phyloP scores from a whole-genome alignment of 345 rosid species.

The Euphorbia tirucalli region DNA sequence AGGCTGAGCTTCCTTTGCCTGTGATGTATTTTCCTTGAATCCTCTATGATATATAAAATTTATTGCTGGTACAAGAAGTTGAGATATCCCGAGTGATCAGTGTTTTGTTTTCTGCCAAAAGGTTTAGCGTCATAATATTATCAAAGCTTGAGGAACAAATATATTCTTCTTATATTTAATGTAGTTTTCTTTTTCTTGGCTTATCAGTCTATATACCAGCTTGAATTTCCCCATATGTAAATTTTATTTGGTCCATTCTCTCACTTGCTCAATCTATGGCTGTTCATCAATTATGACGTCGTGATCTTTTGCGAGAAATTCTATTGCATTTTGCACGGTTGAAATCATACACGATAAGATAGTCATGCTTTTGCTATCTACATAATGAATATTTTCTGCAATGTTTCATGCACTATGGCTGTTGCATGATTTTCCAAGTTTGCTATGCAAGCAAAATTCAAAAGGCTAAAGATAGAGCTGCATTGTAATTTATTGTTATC shows the following conservation, averaged over 20 bases:
- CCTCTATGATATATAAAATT: constrained; percentile 15
- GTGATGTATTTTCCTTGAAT: constrained; percentile 55
- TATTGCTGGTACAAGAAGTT: background rate
- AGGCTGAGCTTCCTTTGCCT: constrained; percentile 90
- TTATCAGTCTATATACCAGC: background rate
- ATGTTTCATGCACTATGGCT: background rate
- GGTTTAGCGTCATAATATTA: background rate
- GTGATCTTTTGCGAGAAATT: background rate
- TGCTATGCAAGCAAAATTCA: background rate
- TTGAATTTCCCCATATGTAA: background rate
- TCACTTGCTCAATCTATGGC: background rate
- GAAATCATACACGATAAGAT: background rate
- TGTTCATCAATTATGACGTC: background rate
- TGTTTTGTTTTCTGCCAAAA: background rate
- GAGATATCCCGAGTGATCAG: background rate
- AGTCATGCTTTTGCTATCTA: background rate
- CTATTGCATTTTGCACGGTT: background rate
- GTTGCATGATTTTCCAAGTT: background rate
- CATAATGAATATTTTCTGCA: background rate
- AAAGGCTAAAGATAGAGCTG: background rate
- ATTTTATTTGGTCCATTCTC: background rate
- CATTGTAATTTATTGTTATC: constrained; percentile 3
- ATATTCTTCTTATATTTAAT: too few relatives aligned
- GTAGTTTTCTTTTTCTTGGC: background rate
- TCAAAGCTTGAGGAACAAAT: background rate